phyloP scores from a whole-genome alignment of 2,329 filamentous ascomycete genomes.

The Hypoxylon sp. region DNA sequence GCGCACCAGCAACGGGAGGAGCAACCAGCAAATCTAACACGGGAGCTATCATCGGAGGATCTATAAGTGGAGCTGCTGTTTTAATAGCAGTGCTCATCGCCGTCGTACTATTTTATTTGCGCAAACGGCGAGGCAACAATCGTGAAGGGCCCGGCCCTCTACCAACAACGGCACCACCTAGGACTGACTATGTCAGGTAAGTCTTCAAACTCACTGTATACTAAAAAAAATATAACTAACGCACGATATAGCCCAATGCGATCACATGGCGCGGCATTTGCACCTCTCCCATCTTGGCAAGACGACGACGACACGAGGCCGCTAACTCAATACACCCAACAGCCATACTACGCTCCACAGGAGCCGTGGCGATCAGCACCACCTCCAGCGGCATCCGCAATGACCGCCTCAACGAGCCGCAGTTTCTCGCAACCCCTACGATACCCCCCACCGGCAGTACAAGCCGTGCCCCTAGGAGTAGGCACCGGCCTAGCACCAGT shows the following conservation, averaged over 20 bases:
- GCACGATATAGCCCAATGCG: constrained; percentile 39
- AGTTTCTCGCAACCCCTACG: constrained; percentile 38
- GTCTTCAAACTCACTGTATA: constrained; percentile 3
- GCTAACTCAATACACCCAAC: constrained; percentile 21
- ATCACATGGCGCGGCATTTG: constrained; percentile 50
- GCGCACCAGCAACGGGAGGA: constrained; percentile 9
- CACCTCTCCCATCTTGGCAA: constrained; percentile 49
- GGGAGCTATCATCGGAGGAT: constrained; percentile 63
- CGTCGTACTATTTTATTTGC: constrained; percentile 55
- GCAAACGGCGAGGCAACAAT: constrained; percentile 53
- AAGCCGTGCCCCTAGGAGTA: constrained; percentile 23
- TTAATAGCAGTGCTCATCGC: constrained; percentile 55
- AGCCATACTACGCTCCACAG: constrained; percentile 15
- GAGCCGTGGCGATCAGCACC: constrained; percentile 27
- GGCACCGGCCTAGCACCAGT: constrained; percentile 42
- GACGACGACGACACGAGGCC: constrained; percentile 40
- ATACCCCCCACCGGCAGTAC: constrained; percentile 38
- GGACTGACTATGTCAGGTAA: constrained; percentile 54
- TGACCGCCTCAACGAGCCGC: constrained; percentile 10
- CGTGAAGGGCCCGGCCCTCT: constrained; percentile 54
- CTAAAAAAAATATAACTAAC: constrained; percentile 17
- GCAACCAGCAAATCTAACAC: constrained; percentile 8
- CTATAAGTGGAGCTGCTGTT: constrained; percentile 60
- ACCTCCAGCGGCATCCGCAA: constrained; percentile 1
- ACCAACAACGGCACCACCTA: constrained; percentile 42